Percentiles rank a stretch among this genome's conserved stretches.
These are phyloP conservation scores for Euphorbia peplus DNA, from an alignment of 345 rosid genomes.

Conservation along the genomic window DNA sequence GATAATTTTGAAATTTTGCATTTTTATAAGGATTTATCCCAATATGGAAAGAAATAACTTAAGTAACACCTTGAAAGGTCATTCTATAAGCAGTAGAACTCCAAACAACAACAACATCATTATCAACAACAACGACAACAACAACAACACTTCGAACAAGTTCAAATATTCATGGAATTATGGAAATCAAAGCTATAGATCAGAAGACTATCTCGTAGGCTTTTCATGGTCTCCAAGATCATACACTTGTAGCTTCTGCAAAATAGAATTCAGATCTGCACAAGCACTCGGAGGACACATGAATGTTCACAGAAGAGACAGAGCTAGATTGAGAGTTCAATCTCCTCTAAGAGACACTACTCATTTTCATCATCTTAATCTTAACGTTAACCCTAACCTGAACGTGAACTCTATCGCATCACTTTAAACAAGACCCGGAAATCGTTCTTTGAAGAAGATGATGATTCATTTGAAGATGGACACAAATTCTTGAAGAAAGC, in stretches of 20 bases:
- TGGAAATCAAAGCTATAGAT: no score
- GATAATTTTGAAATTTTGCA: no score
- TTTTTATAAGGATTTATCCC: no score
- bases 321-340: constrained; percentile 81
- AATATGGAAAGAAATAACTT: constrained; percentile 44
- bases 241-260: no score
- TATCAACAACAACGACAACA: constrained; percentile 14
- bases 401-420: constrained; percentile 2
- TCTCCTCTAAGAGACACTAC: constrained; percentile 54
- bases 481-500: constrained; percentile 36
- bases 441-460: constrained; percentile 16
- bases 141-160: constrained; percentile 18
- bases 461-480: constrained; percentile 26
- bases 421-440: constrained; percentile 24
- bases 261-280: no score
- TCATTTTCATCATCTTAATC: constrained; percentile 46
- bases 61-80: constrained; percentile 44
- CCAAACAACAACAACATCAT: constrained; percentile 31
- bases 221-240: no score
- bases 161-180: constrained; percentile 40
- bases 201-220: no score
- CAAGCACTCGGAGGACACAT: no score
- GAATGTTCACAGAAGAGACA: no score
- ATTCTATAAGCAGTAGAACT: constrained; percentile 14
- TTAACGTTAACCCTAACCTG: constrained; percentile 49